Percentiles rank a stretch among this genome's conserved stretches.
Conservation (phyloP, 1,139 yeast species). For the Sugiyamaella novakii region DNA sequence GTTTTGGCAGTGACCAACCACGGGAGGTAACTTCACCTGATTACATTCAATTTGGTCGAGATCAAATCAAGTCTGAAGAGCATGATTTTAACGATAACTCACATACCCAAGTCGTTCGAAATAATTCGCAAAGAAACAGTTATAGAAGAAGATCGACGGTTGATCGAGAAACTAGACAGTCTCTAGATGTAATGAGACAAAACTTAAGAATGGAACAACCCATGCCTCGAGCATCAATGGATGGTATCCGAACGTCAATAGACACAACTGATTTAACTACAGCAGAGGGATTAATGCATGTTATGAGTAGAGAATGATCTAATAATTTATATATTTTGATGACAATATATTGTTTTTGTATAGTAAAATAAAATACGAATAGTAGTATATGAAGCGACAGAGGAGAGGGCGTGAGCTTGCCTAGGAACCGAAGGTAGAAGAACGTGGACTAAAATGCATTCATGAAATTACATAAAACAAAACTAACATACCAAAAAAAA, state of each 20-base stretch:
- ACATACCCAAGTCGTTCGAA: conserved; percentile 5
- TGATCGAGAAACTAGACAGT: conserved; percentile 24
- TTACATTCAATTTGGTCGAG: conserved; percentile 19
- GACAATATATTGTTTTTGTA: conserved; percentile 18
- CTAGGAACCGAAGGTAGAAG: neutral
- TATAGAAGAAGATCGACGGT: conserved; percentile 9
- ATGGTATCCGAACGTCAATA: conserved; percentile 36
- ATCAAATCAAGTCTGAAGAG: conserved; percentile 18
- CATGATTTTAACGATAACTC: conserved; percentile 14
- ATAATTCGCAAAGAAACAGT: conserved; percentile 7
- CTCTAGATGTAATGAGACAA: conserved; percentile 30
- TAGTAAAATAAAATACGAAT: conserved; percentile 7
- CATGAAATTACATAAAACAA: too few species aligned
- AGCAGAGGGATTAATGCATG: conserved; percentile 35
- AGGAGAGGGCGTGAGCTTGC: neutral
- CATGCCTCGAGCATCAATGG: conserved; percentile 33
- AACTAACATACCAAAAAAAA: neutral
- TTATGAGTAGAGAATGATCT: conserved; percentile 26
- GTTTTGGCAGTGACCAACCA: conserved; percentile 18
- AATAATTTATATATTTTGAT: conserved; percentile 14
- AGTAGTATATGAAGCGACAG: neutral
- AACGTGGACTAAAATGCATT: too few species aligned
- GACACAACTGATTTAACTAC: conserved; percentile 36
- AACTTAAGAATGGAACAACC: conserved; percentile 36
- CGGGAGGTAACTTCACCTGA: conserved; percentile 22